Base-by-base conservation (phyloP, 805 yeast genomes). In the Saturnispora sanitii region DNA sequence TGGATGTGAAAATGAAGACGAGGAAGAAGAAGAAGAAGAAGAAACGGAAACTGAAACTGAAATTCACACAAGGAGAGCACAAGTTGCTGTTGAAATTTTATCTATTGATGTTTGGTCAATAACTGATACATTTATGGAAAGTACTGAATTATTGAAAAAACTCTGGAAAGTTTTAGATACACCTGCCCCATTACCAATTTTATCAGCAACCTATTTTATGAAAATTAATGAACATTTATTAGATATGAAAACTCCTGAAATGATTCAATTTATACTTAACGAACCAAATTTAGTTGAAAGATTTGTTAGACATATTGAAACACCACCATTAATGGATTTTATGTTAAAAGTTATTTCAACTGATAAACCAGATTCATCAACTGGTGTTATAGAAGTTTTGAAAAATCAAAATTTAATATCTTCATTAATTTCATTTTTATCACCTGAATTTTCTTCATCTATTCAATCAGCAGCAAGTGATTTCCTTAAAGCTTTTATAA, bases 381-480 rank as follows among this genome's bases (percentile, higher is more conserved):
- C 95, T 1, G 96, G 95, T 8, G 77, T 92, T 17, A 75, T 90
- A 42, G 85, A 82, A 27, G 67, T 77, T 13, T 67, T 92, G 45
- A 78, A 82, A 46, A 71, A 70, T 34, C 96, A 90, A 56, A 61
- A 70, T 23, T 66, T 92, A 45, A 79, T 92, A 26, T 79, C 87
- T 6, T 74, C 78, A 46, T 66, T 92, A 48, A 66, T 92, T 27
- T 72, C 77, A 13, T 79, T 77, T 46, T 66, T 92, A 49, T 78
- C 76, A 22, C 87, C 94, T 1, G 71, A 72, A 6, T 66, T 73
- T 30, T 67, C 79, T 8, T 73, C 88, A 9, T 73, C 83, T 33
- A 78, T 77, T 36, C 97, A 92, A 58, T 79, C 92, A 15, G 94
- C 97, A 0, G 94, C 95, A 1, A 94, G 95, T 18, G 98, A 92